These are phyloP conservation scores for Claviceps africana DNA, from an alignment of 2,329 filamentous ascomycete species.

Conservation along the genomic window DNA sequence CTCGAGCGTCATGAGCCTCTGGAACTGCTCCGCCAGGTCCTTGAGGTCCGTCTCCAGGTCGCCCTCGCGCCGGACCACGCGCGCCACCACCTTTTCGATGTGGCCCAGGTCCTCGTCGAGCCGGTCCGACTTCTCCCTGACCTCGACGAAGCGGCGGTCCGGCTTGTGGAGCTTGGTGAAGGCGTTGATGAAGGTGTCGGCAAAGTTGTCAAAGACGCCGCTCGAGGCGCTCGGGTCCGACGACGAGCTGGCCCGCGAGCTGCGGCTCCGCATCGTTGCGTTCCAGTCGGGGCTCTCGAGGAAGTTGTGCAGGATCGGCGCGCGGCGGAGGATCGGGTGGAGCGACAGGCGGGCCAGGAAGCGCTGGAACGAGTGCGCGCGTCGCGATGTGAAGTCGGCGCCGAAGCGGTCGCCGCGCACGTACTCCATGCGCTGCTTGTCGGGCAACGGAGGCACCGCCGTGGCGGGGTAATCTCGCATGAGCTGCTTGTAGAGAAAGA, in stretches of 20 bases:
- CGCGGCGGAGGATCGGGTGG: slow-evolving; percentile 77
- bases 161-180: slow-evolving; percentile 95
- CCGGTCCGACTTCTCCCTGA: slow-evolving; percentile 83
- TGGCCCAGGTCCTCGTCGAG: slow-evolving; percentile 85
- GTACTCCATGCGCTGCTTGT: slow-evolving; percentile 99
- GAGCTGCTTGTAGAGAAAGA: slow-evolving; percentile 88
- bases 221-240: slow-evolving; percentile 34
- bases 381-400: slow-evolving; percentile 75
- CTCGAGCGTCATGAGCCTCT: slow-evolving; percentile 80
- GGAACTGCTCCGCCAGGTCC: slow-evolving; percentile 87
- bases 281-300: slow-evolving; percentile 95
- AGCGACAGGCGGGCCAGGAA: slow-evolving; percentile 78
- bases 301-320: slow-evolving; percentile 72
- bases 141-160: slow-evolving; percentile 87
- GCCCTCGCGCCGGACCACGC: slow-evolving; percentile 73
- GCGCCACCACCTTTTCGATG: slow-evolving; percentile 88
- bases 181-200: slow-evolving; percentile 91
- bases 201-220: slow-evolving; percentile 86
- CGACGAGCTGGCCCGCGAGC: slow-evolving; percentile 45
- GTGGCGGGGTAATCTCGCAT: slow-evolving; percentile 77
- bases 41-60: slow-evolving; percentile 80
- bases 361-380: slow-evolving; percentile 79
- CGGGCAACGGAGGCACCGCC: slow-evolving; percentile 85
- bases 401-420: slow-evolving; percentile 93
- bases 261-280: slow-evolving; percentile 74